Evolutionary conservation across 2,329 filamentous ascomycete species (phyloP).

Genomic region (Aspergillus terreus): DNA sequence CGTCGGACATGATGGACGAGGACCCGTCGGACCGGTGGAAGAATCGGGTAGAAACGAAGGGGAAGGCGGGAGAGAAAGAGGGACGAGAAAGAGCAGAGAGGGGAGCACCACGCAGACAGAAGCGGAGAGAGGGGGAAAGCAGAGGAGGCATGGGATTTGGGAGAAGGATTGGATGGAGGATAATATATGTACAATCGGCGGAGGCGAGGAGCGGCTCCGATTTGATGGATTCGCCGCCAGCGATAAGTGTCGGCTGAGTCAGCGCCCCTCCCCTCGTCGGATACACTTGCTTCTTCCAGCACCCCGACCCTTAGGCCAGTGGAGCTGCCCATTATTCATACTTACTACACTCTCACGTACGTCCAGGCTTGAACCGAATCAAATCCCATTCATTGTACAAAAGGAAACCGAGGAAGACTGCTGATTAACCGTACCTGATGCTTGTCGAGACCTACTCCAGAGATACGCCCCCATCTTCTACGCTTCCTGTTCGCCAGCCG

Average conservation of each 20-base stretch:
- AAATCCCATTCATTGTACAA: conserved; percentile 16
- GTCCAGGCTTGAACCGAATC: background rate
- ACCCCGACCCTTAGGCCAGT: background rate
- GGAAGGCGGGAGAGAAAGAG: conserved; percentile 6
- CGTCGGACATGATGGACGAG: conserved; percentile 31
- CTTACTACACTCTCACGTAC: background rate
- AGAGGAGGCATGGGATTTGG: conserved; percentile 1
- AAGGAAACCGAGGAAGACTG: conserved; percentile 7
- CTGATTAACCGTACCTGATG: background rate
- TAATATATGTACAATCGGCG: background rate
- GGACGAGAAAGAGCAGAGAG: conserved; percentile 5
- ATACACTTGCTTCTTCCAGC: conserved; percentile 32
- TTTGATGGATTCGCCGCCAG: conserved; percentile 11
- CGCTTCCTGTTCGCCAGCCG: background rate
- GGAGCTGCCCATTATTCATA: background rate
- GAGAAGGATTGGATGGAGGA: background rate
- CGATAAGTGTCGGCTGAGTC: conserved; percentile 19
- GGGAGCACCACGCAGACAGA: conserved; percentile 5
- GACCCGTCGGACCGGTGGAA: conserved; percentile 27
- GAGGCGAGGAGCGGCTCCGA: conserved; percentile 5
- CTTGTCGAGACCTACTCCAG: background rate
- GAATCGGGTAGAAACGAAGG: conserved; percentile 10
- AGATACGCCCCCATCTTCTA: background rate
- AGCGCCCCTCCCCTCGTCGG: conserved; percentile 22
- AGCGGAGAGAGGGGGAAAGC: conserved; percentile 5